Base-by-base conservation (phyloP, 2,329 filamentous ascomycete genomes). In the Pestalotiopsis fici region DNA sequence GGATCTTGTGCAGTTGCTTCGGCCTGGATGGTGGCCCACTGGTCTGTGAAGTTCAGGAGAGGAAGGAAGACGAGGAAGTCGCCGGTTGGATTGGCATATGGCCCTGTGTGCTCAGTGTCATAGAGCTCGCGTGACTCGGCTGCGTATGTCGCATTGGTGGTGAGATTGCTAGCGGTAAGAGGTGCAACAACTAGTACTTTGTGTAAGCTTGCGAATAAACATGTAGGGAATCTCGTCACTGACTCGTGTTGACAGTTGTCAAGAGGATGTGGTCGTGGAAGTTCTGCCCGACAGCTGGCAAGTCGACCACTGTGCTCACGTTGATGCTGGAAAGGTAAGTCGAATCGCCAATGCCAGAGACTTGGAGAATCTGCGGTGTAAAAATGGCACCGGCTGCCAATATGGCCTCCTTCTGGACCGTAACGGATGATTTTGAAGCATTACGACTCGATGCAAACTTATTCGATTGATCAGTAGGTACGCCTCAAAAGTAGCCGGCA, bases 291-390 rank as follows among this genome's bases (percentile, higher is more conserved):
- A 78, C 77, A 21, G 76, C 76, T 2, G 75, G 77, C 11, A 80
- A 69, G 37, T 80, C 70, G 12, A 79, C 68, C 9, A 73, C 69
- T 2, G 76, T 71, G 2, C 73, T 59, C 21, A 79, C 69, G 59
- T 70, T 69, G 35, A 80, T 68, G n/a, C 69, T 72, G 3, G 64
- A 64, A 31, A 79, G 70, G 31, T 77, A 68, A 3, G 71, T 68
- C 12, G 67, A 67, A 4, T 78, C 75, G 1, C 78, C 78, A 54
- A 80, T 77, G 0, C 78, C 78, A 15, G 78, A 80, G 21, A 79
- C 66, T 65, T 78, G 76, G 21, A 78, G 67, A 15, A 78, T 67
- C 13, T 76, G 71, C 9, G 76, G 76, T 2, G 78, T 76, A 23
- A 72, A 69, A 21, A 78, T 72, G 9, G 76, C 74, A 12, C 77